Conservation (phyloP, 2,329 filamentous ascomycete genomes). For the Clarireedia hainanense region DNA sequence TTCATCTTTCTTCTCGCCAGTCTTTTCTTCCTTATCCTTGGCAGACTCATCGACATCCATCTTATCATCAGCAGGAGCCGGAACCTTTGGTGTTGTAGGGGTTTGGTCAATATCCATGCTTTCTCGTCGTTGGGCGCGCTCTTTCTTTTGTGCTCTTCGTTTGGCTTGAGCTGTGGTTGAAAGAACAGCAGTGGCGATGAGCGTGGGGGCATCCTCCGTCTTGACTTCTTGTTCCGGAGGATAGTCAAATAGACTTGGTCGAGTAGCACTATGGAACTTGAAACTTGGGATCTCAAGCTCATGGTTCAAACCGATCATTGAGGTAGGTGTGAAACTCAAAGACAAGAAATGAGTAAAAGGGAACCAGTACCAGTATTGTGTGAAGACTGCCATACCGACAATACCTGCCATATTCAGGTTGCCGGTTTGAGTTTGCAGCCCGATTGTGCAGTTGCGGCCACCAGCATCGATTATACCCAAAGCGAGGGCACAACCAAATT, state of each 20-base stretch:
- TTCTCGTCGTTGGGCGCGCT: slow-evolving; percentile 78
- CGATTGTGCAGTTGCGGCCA: slow-evolving; percentile 96
- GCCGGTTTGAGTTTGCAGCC: slow-evolving; percentile 92
- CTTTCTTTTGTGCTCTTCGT: slow-evolving; percentile 88
- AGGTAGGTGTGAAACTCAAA: slow-evolving; percentile 91
- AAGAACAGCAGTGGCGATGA: slow-evolving; percentile 90
- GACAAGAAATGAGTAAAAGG: slow-evolving; percentile 96
- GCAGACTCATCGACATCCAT: slow-evolving; percentile 70
- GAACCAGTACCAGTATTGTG: slow-evolving; percentile 99
- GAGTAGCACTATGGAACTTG: slow-evolving; percentile 92
- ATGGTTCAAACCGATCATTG: slow-evolving; percentile 89
- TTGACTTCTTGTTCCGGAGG: slow-evolving; percentile 95
- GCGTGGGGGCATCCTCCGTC: slow-evolving; percentile 82
- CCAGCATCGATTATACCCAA: slow-evolving; percentile 97
- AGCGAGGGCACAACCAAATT: slow-evolving; percentile 90
- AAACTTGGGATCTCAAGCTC: slow-evolving; percentile 89
- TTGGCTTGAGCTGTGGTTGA: slow-evolving; percentile 97
- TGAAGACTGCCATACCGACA: slow-evolving; percentile 96
- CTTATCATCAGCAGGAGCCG: slow-evolving; percentile 57
- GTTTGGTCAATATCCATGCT: slow-evolving; percentile 91
- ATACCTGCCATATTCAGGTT: slow-evolving; percentile 99
- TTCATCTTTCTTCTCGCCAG: slow-evolving; percentile 55
- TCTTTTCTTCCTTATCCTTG: slow-evolving; percentile 38
- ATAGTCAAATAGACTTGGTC: slow-evolving; percentile 95
- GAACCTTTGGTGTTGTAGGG: slow-evolving; percentile 62